Evolutionary conservation across 1,139 yeast species (phyloP), one percentile per base, ranked within the genome.

Genomic region (Magnusiomyces starmeri): DNA sequence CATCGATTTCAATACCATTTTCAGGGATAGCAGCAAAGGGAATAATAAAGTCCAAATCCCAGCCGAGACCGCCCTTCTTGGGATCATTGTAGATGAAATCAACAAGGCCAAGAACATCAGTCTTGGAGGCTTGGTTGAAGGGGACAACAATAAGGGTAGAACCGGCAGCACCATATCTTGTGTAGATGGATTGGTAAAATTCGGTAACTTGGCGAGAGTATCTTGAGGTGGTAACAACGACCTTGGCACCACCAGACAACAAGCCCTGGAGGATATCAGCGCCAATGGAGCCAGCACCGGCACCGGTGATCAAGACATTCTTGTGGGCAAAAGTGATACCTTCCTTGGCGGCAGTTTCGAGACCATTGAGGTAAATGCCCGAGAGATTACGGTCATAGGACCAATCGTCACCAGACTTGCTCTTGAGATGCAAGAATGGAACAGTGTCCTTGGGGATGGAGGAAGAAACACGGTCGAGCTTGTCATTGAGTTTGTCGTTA

Each of bases 231-330:
- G 98, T 92, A 54, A 92, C 96, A 68, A 92, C 76, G 63, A 90
- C 97, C 71, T 86, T 87, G 54, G 98, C 97, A 77, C 98, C 98
- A 74, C 98, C 98, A 68, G 94, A 83, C 54, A 92, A 76, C 69
- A 92, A 78, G 60, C 98, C 98, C 75, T 87, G 95, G 69, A 92
- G 77, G 61, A 92, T 81, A 72, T 92, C 97, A 56, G 97, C 97
- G 73, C 97, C 98, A 69, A 92, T 92, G 51, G 98, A 92, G 50
- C 97, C 98, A 51, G 88, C 92, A 76, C 98, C 98, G 51, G 97
- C 97, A 76, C 98, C 98, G 51, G 98, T 92, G 62, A 92, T 78
- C 66, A 92, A 80, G 51, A 90, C 96, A 61, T 83, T 82, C 73
- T 89, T 92, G 70, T 82, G 87, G 70, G 85, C 83, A 77, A 83